A percentile compares a stretch with the other conserved stretches of the same genome.
Conservation (phyloP, 352 stramenopile genomes). For the Phytophthora vignae region DNA sequence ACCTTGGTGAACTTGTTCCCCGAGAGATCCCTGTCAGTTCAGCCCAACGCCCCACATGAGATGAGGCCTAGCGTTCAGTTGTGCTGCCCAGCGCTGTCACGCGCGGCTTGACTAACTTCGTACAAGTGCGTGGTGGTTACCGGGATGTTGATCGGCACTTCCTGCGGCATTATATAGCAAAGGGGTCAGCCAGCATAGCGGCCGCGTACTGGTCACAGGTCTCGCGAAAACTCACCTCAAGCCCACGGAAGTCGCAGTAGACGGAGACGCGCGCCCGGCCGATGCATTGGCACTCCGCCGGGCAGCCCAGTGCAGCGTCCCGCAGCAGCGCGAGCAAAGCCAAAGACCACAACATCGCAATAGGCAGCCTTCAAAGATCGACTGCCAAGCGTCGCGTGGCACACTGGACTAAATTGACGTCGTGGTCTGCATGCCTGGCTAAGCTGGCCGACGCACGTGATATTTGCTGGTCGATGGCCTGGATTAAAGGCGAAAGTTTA, state of each 20-base stretch:
- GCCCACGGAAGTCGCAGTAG: conserved; percentile 78
- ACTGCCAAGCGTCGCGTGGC: conserved; percentile 30
- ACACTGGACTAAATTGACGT: conserved; percentile 25
- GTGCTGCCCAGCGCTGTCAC: neutral
- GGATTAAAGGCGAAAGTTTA: conserved; percentile 3
- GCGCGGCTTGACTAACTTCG: conserved; percentile 24
- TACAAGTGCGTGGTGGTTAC: conserved; percentile 79
- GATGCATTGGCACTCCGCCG: conserved; percentile 69
- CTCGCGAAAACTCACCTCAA: conserved; percentile 48
- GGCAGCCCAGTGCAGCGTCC: conserved; percentile 35
- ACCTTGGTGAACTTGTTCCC: conserved; percentile 78
- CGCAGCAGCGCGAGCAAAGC: conserved; percentile 18
- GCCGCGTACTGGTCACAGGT: neutral
- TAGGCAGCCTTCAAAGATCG: conserved; percentile 11
- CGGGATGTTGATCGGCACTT: conserved; percentile 68
- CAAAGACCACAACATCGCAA: conserved; percentile 28
- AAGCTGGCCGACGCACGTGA: conserved; percentile 6
- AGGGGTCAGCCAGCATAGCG: conserved; percentile 14
- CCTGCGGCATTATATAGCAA: conserved; percentile 29
- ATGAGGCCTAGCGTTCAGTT: conserved; percentile 16
- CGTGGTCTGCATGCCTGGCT: neutral
- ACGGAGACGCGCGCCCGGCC: conserved; percentile 70
- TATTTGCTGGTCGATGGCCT: conserved; percentile 18
- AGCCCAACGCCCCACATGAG: conserved; percentile 17
- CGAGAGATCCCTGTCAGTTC: conserved; percentile 56